A percentile compares a stretch with the other conserved stretches of the same genome.
Evolutionary conservation across 345 rosid genomes (phyloP).

Genomic region (Eucalyptus curtisii): DNA sequence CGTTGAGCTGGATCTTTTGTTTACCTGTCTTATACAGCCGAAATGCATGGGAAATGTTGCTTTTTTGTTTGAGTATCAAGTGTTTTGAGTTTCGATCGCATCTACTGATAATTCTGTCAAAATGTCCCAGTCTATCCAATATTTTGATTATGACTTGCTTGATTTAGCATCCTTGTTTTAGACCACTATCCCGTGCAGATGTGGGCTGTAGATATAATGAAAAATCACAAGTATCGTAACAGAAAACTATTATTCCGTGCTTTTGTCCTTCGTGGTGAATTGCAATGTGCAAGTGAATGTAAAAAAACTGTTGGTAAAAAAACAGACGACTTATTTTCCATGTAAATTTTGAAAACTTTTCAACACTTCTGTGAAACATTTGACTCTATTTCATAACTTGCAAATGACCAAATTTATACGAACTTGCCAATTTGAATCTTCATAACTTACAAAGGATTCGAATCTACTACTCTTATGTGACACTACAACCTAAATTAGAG

Average conservation of each 20-base stretch:
- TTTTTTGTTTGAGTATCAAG: neutral
- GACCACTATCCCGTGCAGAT: neutral
- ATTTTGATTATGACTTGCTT: neutral
- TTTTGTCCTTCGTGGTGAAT: neutral
- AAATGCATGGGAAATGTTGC: neutral
- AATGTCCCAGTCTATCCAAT: neutral
- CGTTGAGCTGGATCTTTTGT: neutral
- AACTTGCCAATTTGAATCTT: neutral
- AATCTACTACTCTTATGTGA: neutral
- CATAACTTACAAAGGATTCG: neutral
- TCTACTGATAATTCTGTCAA: neutral
- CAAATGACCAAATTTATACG: neutral
- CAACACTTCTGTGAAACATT: neutral
- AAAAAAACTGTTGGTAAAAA: neutral
- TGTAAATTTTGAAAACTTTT: neutral
- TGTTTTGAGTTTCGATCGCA: neutral
- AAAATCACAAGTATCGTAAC: neutral
- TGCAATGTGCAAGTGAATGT: neutral
- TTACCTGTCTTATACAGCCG: neutral
- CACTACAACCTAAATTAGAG: neutral
- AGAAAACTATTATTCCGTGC: neutral
- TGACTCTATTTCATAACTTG: neutral
- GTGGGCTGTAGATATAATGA: neutral
- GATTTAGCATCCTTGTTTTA: neutral
- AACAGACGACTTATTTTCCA: neutral